phyloP scores from a whole-genome alignment of 768 basidiomycete genomes.

The Lentinula sp. region DNA sequence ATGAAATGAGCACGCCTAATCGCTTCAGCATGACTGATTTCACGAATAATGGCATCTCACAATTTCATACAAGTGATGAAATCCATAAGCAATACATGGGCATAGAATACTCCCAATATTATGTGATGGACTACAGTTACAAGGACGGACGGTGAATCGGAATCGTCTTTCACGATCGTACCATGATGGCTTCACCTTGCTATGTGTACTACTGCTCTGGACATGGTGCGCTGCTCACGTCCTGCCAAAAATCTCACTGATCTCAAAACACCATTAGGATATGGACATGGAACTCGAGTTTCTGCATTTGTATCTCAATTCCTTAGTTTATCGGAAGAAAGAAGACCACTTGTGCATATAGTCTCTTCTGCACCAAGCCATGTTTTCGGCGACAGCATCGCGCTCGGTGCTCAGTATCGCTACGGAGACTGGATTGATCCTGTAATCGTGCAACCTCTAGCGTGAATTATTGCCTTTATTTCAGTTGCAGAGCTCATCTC shows the following conservation, averaged over 20 bases:
- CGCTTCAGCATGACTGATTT: no score
- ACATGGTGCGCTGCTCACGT: constrained; percentile 43
- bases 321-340: constrained; percentile 32
- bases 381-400: constrained; percentile 62
- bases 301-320: constrained; percentile 66
- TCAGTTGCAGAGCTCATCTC: neutral
- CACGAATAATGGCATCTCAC: no score
- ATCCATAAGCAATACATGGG: no score
- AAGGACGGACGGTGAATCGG: neutral
- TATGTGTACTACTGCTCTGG: constrained; percentile 75
- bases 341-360: constrained; percentile 49
- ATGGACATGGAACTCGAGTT: constrained; percentile 80
- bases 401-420: constrained; percentile 59
- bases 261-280: constrained; percentile 36
- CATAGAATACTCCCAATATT: no score
- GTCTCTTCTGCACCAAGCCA: constrained; percentile 70
- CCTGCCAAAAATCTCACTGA: neutral
- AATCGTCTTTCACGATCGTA: neutral
- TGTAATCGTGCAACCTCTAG: constrained; percentile 74
- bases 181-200: neutral
- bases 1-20: no score
- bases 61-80: no score
- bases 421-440: constrained; percentile 66
- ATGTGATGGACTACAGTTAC: no score
- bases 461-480: constrained; percentile 36